Base-by-base conservation (phyloP, 2,329 filamentous ascomycete genomes). In the Trichoderma sp. region DNA sequence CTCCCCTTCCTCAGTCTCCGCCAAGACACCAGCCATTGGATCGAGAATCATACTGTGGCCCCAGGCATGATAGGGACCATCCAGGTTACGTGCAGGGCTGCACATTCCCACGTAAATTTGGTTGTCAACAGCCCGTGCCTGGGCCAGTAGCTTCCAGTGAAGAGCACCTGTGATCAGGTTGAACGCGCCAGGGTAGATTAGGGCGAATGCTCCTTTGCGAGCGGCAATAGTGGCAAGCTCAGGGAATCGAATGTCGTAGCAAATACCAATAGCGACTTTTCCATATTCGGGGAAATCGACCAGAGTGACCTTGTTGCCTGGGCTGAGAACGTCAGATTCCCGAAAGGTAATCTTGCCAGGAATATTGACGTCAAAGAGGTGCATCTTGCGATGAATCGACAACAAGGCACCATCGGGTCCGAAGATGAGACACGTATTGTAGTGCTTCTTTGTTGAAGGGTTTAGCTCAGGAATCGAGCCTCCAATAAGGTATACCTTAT, bases 331-430 rank as follows among this genome's bases (percentile, higher is more conserved):
- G 74, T 98, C 95, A 67, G 91, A 94, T 83, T 99, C 96, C 74
- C 89, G 89, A 84, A 99, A 99, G 11, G 85, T 92, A 81, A 99
- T 97, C 84, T 95, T 95, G 73, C 94, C 95, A 0, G 96, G 96
- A 74, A 99, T 98, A 80, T 97, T 92, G 77, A 99, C 98, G 82
- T 98, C 96, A 82, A 98, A 99, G 47, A 99, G 87, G 82, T 99
- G 96, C 58, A 96, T 91, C 84, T 99, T 99, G 77, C 96, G 90
- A 81, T 98, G 95, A 3, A 91, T 93, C 3, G 90, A 93, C 15
- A 99, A 86, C 64, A 98, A 86, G 18, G 86, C 81, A 3, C 96
- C 96, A 9, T 86, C 83, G 0, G 94, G 95, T 0, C 86, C 89
- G 82, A 99, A 99, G 6, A 92, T 90, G 62, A 99, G 85, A 30